Percentiles rank a stretch among this genome's conserved stretches.
These are phyloP conservation scores for Alnus glutinosa DNA, from an alignment of 306 rosid species.

Conservation along the genomic window DNA sequence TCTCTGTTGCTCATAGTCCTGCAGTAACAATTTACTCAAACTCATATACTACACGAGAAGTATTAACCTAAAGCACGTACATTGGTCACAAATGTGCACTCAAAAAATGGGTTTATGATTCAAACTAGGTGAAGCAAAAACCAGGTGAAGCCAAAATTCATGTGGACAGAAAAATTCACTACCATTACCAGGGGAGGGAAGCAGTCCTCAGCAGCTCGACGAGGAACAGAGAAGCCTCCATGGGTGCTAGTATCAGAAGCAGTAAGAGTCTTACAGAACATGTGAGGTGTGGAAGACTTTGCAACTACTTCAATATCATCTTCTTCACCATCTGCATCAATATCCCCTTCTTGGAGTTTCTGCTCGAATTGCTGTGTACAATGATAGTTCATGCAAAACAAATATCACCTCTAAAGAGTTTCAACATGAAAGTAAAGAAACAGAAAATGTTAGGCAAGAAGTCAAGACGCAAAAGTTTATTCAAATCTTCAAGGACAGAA, in stretches of 20 bases:
- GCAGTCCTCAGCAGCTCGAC: conserved; percentile 99
- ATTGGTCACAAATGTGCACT: conserved; percentile 1
- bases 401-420: conserved; percentile 4
- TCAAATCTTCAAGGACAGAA: background rate
- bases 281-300: conserved; percentile 87
- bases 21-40: conserved; percentile 15
- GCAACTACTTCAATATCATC: conserved; percentile 65
- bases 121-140: background rate
- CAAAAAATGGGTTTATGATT: conserved; percentile 5
- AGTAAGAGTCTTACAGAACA: conserved; percentile 99
- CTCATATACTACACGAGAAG: background rate
- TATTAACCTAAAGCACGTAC: conserved; percentile 3
- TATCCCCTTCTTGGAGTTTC: conserved; percentile 51
- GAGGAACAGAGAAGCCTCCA: conserved; percentile 98
- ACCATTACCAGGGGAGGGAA: conserved; percentile 87
- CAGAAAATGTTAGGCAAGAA: background rate
- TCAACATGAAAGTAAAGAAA: background rate
- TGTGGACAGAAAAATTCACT: conserved; percentile 1
- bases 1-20: conserved; percentile 92
- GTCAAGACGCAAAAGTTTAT: background rate
- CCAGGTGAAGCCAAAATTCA: background rate
- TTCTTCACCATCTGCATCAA: conserved; percentile 60
- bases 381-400: conserved; percentile 26
- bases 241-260: conserved; percentile 99
- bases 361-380: conserved; percentile 53